A percentile compares a stretch with the other conserved stretches of the same genome.
Conservation (phyloP, 2,329 filamentous ascomycete genomes). For the Fusarium nelsonii region DNA sequence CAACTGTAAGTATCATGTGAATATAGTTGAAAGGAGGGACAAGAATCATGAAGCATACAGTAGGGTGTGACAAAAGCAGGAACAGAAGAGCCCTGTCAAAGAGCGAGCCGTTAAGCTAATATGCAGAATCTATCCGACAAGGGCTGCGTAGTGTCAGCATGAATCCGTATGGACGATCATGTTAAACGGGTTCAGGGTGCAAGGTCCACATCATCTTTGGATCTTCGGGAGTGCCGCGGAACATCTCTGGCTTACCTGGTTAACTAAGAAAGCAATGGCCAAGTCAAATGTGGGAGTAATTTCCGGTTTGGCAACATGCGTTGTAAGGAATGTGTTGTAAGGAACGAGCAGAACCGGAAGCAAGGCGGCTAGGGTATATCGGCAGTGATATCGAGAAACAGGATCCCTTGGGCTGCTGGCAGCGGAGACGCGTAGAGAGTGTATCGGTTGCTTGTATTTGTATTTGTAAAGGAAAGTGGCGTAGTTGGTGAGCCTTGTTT, state of each 20-base stretch:
- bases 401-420: constrained; percentile 34
- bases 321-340: constrained; percentile 44
- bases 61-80: constrained; percentile 66
- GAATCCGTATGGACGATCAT: constrained; percentile 41
- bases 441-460: constrained; percentile 26
- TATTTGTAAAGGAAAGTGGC: constrained; percentile 44
- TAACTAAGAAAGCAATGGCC: constrained; percentile 49
- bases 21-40: constrained; percentile 40
- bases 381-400: constrained; percentile 37
- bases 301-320: constrained; percentile 47
- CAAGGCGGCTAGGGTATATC: constrained; percentile 41
- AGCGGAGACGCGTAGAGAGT: constrained; percentile 32
- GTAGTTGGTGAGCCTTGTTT: constrained; percentile 42
- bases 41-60: constrained; percentile 59
- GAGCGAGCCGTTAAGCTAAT: constrained; percentile 46
- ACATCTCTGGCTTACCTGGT: constrained; percentile 48
- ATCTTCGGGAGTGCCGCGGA: constrained; percentile 50
- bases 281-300: constrained; percentile 49
- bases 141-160: constrained; percentile 48
- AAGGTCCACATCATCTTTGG: constrained; percentile 49
- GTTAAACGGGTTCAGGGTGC: constrained; percentile 43
- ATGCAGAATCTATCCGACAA: constrained; percentile 45
- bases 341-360: constrained; percentile 40
- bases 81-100: constrained; percentile 42
- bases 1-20: constrained; percentile 44